Base-by-base conservation (phyloP, 1,139 yeast genomes). In the Blastobotrys illinoisensis region DNA sequence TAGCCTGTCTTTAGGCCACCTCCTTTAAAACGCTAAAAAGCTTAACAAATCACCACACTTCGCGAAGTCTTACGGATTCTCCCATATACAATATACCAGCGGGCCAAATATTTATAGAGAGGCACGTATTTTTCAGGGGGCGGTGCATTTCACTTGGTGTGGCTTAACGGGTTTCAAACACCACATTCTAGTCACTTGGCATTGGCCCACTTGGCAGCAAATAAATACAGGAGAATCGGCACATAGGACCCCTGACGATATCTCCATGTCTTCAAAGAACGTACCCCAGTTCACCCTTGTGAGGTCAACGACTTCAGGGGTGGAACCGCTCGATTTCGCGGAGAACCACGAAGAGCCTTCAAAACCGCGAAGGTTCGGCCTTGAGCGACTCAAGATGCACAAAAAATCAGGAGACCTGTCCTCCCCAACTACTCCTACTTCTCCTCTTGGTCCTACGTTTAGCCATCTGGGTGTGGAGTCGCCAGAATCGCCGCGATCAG, bases 201-300 rank as follows among this genome's bases (percentile, higher is more conserved):
- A 43, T 19, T 19, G 6, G 20, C 11, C 32, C 3, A 26, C 32
- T 11, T 21, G 47, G 18, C 23, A 11, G 2, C 18, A n/a, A 19
- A 45, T 20, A 45, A 5, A 11, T 6, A n/a, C 19, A n/a, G 26
- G 7, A 32, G 16, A n/a, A n/a, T n/a, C n/a, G n/a, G 5, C 13
- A 28, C 26, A 9, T 14, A 32, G 28, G 16, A 32, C 14, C 9
- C 32, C 32, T 9, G 32, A 18, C 14, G 48, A 18, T 14, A 23
- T 9, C 14, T 18, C 46, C 47, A 32, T 32, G 40, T 3, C 40
- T 32, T 32, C 40, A 3, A 32, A n/a, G 16, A 32, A 32, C 40
- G 40, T 32, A 23, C 53, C 53, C 9, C 49, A 50, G 23, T 50
- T 50, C 18, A 46, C 46, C 5, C 43, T 50, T 16, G 44, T 50